Evolutionary conservation across 768 basidiomycete species (phyloP).

Genomic region (Tulasnella sp.): DNA sequence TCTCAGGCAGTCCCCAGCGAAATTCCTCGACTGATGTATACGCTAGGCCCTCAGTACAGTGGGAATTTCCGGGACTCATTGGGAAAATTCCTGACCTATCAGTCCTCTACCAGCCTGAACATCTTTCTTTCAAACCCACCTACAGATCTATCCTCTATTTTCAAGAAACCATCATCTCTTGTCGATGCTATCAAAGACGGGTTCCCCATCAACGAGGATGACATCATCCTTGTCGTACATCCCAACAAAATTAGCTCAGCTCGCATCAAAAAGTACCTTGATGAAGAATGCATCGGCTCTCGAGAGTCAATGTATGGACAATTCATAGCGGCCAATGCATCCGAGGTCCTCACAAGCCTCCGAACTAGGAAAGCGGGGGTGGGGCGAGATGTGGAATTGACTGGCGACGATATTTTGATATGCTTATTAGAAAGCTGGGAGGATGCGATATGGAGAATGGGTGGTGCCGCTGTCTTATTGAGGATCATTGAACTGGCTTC

Average conservation of each 20-base stretch:
- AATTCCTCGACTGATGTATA: constrained; percentile 59
- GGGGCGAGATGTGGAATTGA: constrained; percentile 13
- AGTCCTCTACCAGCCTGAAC: constrained; percentile 70
- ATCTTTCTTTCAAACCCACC: constrained; percentile 65
- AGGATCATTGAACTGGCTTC: constrained; percentile 63
- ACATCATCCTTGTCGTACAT: constrained; percentile 18
- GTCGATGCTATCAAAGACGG: constrained; percentile 39
- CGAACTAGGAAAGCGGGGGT: neutral
- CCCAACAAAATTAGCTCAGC: no score
- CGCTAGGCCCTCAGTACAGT: constrained; percentile 66
- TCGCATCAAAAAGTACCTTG: constrained; percentile 1
- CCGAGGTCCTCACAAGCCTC: no score
- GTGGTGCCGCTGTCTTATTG: constrained; percentile 63
- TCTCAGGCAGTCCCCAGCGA: constrained; percentile 34
- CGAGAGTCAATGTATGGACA: no score
- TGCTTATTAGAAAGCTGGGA: constrained; percentile 56
- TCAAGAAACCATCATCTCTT: no score
- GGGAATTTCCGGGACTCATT: constrained; percentile 65
- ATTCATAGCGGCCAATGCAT: no score
- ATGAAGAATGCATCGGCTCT: no score
- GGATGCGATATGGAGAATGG: constrained; percentile 65
- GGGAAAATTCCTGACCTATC: constrained; percentile 69
- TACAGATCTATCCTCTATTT: no score
- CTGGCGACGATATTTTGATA: constrained; percentile 48
- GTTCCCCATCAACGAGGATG: constrained; percentile 18